Base-by-base conservation (phyloP, 768 basidiomycete genomes). In the Floccularia luteovirens region DNA sequence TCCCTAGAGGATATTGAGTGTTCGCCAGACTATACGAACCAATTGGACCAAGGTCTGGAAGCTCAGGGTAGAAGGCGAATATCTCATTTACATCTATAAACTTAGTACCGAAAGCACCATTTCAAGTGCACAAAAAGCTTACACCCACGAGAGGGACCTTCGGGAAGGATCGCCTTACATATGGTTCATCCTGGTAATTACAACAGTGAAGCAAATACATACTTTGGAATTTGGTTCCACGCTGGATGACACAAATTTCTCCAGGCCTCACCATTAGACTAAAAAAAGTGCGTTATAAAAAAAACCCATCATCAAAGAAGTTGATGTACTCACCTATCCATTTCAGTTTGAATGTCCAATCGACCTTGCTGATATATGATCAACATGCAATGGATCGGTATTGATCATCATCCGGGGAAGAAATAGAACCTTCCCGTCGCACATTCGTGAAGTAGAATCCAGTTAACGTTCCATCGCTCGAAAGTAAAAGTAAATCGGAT, bases 291-390 rank as follows among this genome's bases (percentile, higher is more conserved):
- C n/a, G n/a, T n/a, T n/a, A n/a, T n/a, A n/a, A n/a, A n/a, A n/a
- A n/a, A n/a, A n/a, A n/a, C 7, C 7, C 7, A 5, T 8, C 3
- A 37, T 24, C 10, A 12, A 20, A 23, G 11, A 19, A 11, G 25
- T n/a, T n/a, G n/a, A n/a, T 24, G 3, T 13, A 61, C 74, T 47
- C 46, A 78, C 78, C 68, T 74, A 36, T 79, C 80, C 44, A 77
- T 72, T 55, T 84, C 80, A 2, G 80, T 82, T 55, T 79, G 79
- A 31, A 84, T 71, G 51, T 82, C 79, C 45, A 82, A 57, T 10
- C 78, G 64, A 4, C 80, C 80, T 49, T 74, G 67, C 51, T 81
- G 72, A 5, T 79, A 80, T 11, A 82, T 58, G 50, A 84, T 75
- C 51, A 82, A 57, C 64, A 80, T 72, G n/a, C n/a, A n/a, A n/a